A percentile compares a stretch with the other conserved stretches of the same genome.
These are phyloP conservation scores for Conoideocrella luteorostrata DNA, from an alignment of 2,329 filamentous ascomycete genomes.

Conservation along the genomic window DNA sequence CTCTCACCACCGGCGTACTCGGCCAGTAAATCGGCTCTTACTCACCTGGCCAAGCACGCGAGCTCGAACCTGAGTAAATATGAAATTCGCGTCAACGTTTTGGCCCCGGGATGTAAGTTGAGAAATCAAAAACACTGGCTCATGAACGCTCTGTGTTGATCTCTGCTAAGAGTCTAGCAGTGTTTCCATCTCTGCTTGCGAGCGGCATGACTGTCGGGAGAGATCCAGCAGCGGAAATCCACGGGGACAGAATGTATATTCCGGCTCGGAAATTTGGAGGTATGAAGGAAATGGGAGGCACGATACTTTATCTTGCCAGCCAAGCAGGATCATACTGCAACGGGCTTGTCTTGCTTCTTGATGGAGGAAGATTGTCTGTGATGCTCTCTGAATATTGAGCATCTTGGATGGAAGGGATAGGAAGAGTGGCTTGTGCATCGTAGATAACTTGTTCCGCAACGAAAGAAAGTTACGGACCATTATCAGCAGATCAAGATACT, in stretches of 20 bases:
- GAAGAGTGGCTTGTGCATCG: no score
- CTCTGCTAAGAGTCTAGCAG: constrained; percentile 20
- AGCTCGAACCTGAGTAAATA: constrained; percentile 57
- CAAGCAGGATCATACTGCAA: constrained; percentile 56
- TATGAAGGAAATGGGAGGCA: constrained; percentile 53
- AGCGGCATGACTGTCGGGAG: no score
- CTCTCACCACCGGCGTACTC: constrained; percentile 71
- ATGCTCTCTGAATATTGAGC: constrained; percentile 44
- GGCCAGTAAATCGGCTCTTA: constrained; percentile 65
- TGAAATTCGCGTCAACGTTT: constrained; percentile 46
- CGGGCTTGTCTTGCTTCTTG: constrained; percentile 51
- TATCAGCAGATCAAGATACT: no score
- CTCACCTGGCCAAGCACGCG: constrained; percentile 65
- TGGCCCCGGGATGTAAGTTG: constrained; percentile 39
- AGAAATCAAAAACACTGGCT: no score
- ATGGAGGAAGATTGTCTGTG: constrained; percentile 52
- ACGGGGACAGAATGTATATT: no score
- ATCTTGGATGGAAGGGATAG: no score
- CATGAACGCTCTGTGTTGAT: neutral
- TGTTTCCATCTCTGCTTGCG: constrained; percentile 52
- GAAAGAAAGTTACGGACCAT: no score
- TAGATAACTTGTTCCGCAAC: no score
- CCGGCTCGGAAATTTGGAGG: no score
- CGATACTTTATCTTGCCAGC: constrained; percentile 55
- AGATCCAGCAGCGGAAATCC: no score